Evolutionary conservation across 257 asterid genomes (phyloP).

Genomic region (Thymus mandschuricus): DNA sequence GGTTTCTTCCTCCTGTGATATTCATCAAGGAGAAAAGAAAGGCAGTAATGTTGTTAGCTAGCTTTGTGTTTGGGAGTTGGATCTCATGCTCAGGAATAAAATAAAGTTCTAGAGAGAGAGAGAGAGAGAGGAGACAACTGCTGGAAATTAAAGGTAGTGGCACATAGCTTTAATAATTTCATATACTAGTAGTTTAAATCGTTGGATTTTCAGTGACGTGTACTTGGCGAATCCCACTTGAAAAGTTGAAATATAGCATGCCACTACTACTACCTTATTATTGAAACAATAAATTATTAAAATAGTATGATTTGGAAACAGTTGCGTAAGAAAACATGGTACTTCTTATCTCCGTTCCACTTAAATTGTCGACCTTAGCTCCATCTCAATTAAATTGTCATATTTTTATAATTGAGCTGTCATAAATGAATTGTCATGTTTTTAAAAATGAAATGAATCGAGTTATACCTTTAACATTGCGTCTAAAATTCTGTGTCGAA

Average conservation of each 20-base stretch:
- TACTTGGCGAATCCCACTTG: not conserved
- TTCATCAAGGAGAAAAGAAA: constrained; percentile 59
- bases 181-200: not conserved
- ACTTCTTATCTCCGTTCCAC: too few relatives aligned
- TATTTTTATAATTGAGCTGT: too few relatives aligned
- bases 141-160: not conserved
- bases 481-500: too few relatives aligned
- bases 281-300: too few relatives aligned
- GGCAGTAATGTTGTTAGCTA: constrained; percentile 30
- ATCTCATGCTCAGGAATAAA: constrained; percentile 45
- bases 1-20: constrained; percentile 54
- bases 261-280: not conserved
- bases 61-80: constrained; percentile 42
- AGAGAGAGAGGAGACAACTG: constrained; percentile 7
- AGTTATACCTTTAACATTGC: too few relatives aligned
- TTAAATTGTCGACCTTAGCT: too few relatives aligned
- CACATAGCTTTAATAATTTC: not conserved
- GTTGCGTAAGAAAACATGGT: too few relatives aligned
- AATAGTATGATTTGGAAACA: too few relatives aligned
- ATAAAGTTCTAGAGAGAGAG: constrained; percentile 32
- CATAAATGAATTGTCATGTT: too few relatives aligned
- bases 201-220: not conserved
- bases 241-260: too few relatives aligned
- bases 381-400: too few relatives aligned
- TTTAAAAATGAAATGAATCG: too few relatives aligned